phyloP scores from a whole-genome alignment of 768 basidiomycete genomes.

The Mycena rosella region DNA sequence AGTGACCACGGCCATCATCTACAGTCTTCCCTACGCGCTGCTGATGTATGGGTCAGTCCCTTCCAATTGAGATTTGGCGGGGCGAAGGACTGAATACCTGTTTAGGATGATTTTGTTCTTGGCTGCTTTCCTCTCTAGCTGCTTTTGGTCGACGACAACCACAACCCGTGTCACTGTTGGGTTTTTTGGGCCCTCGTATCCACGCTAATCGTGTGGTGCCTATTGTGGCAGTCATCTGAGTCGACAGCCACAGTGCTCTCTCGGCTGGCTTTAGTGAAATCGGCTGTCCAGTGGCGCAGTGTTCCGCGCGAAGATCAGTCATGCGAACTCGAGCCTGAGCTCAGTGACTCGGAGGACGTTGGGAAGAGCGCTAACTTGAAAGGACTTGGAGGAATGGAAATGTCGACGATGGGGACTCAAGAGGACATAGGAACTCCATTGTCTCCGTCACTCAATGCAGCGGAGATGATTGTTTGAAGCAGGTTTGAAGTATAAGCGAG shows the following conservation, averaged over 20 bases:
- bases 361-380: too few species aligned
- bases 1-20: slow-evolving; percentile 54
- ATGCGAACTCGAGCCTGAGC: too few species aligned
- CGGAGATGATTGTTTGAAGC: slow-evolving; percentile 5
- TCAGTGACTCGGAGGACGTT: too few species aligned
- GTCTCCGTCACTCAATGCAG: background rate
- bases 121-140: slow-evolving; percentile 44
- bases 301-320: too few species aligned
- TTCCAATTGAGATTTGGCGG: background rate
- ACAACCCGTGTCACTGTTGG: slow-evolving; percentile 44
- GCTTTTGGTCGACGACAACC: slow-evolving; percentile 43
- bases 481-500: too few species aligned
- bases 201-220: slow-evolving; percentile 46
- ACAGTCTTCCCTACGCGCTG: slow-evolving; percentile 55
- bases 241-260: background rate
- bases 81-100: background rate
- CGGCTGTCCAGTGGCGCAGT: background rate
- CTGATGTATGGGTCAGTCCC: slow-evolving; percentile 54
- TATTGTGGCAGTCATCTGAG: slow-evolving; percentile 25
- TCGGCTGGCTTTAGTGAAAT: background rate
- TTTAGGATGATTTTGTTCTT: slow-evolving; percentile 52
- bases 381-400: background rate
- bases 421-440: background rate
- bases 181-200: slow-evolving; percentile 40
- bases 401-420: background rate